phyloP scores from a whole-genome alignment of 2,329 filamentous ascomycete genomes.

The Scopulariopsis brevicaulis region DNA sequence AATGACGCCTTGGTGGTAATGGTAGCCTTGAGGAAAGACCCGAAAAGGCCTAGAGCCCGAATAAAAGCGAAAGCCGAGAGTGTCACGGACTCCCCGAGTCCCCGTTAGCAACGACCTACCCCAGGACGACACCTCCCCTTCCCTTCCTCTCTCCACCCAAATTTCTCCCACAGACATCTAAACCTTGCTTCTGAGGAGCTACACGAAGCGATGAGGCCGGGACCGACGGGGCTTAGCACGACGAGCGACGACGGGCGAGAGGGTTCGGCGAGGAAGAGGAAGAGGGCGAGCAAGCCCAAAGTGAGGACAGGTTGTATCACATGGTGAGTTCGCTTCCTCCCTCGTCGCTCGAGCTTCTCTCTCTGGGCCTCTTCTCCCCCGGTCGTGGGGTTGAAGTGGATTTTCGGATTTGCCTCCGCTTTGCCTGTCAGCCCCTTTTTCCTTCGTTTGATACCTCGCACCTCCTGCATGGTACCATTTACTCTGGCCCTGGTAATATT shows the following conservation, averaged over 20 bases:
- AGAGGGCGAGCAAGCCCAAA: slow-evolving; percentile 23
- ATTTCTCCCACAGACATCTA: neutral
- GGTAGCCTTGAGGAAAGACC: no score
- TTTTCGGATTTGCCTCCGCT: no score
- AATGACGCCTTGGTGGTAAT: neutral
- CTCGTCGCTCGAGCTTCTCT: neutral
- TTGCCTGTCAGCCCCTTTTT: neutral
- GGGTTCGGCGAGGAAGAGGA: slow-evolving; percentile 9
- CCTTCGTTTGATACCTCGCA: neutral
- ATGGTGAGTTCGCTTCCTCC: slow-evolving; percentile 16
- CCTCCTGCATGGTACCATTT: neutral
- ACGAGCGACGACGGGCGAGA: neutral
- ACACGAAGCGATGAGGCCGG: slow-evolving; percentile 5
- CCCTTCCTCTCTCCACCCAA: neutral
- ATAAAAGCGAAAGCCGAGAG: neutral
- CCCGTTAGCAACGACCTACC: neutral
- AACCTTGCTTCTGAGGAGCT: neutral
- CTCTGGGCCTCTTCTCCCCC: no score
- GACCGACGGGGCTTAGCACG: neutral
- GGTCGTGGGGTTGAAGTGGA: no score
- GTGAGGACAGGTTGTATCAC: slow-evolving; percentile 27
- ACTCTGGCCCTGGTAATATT: neutral
- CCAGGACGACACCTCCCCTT: neutral
- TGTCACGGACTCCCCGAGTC: neutral
- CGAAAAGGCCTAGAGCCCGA: neutral